Conservation (phyloP, 257 asterid genomes). For the Schizonepeta tenuifolia region DNA sequence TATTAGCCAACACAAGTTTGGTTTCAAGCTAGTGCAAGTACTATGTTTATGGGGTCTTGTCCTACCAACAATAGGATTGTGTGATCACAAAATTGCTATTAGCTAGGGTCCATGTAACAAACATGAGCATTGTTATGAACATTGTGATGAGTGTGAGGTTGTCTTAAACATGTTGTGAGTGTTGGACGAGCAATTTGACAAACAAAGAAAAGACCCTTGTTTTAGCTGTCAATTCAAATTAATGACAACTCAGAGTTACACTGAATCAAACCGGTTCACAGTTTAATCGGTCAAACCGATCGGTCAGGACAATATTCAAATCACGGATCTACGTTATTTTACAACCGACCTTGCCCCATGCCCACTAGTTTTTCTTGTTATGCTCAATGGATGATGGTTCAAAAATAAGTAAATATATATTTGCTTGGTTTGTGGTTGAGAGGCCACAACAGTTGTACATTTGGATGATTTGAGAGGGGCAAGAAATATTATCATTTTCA, state of each 20-base stretch:
- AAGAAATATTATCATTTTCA: constrained; percentile 26
- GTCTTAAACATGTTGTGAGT: constrained; percentile 4
- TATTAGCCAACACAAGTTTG: constrained; percentile 20
- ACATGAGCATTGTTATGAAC: no score
- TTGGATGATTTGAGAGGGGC: constrained; percentile 29
- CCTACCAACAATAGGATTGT: constrained; percentile 9
- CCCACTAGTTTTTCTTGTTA: no score
- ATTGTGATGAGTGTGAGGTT: neutral
- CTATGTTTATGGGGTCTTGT: constrained; percentile 23
- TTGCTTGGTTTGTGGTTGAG: neutral
- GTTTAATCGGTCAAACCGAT: no score
- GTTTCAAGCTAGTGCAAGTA: neutral
- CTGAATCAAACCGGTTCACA: no score
- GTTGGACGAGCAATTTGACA: neutral
- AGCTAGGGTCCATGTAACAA: constrained; percentile 12
- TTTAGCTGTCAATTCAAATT: no score
- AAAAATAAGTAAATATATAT: neutral
- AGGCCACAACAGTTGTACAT: constrained; percentile 21
- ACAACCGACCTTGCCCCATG: no score
- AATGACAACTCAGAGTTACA: no score
- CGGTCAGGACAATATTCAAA: no score
- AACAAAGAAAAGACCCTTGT: neutral
- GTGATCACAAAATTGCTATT: constrained; percentile 2
- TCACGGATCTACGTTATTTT: no score
- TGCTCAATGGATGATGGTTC: neutral